Conservation (phyloP, 768 basidiomycete genomes). For the Calocybe gangraenosa region DNA sequence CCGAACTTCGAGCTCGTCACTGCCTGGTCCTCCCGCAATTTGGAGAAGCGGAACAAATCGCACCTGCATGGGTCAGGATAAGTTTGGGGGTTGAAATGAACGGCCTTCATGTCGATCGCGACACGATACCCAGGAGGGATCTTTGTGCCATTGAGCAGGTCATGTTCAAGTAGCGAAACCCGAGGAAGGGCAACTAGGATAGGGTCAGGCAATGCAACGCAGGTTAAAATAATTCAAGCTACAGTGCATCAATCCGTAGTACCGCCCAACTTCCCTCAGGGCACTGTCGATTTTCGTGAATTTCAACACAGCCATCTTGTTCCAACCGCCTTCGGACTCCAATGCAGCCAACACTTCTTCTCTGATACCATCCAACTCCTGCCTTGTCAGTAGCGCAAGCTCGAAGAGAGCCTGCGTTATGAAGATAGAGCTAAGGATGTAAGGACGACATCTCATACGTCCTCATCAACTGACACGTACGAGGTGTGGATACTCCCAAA, state of each 20-base stretch:
- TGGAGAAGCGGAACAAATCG: conserved; percentile 33
- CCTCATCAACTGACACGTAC: conserved; percentile 15
- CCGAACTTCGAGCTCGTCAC: conserved; percentile 27
- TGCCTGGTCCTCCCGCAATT: conserved; percentile 23
- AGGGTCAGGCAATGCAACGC: neutral
- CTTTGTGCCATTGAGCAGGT: conserved; percentile 27
- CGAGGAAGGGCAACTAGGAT: conserved; percentile 28
- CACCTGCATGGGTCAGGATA: conserved; percentile 31
- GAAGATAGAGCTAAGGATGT: conserved; percentile 28
- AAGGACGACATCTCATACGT: neutral
- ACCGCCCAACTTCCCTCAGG: conserved; percentile 30
- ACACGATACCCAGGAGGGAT: conserved; percentile 29
- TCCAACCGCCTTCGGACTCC: conserved; percentile 33
- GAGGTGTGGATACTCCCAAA: conserved; percentile 37
- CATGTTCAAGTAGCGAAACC: conserved; percentile 22
- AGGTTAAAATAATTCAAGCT: neutral
- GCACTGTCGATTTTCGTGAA: conserved; percentile 33
- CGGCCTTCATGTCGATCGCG: conserved; percentile 29
- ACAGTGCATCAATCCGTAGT: conserved; percentile 32
- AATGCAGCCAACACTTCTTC: conserved; percentile 28
- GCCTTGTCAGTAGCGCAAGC: conserved; percentile 24
- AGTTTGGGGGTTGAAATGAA: conserved; percentile 30
- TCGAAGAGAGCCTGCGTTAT: conserved; percentile 32
- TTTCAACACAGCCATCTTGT: conserved; percentile 26
- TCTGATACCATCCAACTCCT: conserved; percentile 27